Evolutionary conservation across 805 yeast genomes (phyloP), one percentile per base, ranked within the genome.

Genomic region (Saccharomycopsis javanensis): DNA sequence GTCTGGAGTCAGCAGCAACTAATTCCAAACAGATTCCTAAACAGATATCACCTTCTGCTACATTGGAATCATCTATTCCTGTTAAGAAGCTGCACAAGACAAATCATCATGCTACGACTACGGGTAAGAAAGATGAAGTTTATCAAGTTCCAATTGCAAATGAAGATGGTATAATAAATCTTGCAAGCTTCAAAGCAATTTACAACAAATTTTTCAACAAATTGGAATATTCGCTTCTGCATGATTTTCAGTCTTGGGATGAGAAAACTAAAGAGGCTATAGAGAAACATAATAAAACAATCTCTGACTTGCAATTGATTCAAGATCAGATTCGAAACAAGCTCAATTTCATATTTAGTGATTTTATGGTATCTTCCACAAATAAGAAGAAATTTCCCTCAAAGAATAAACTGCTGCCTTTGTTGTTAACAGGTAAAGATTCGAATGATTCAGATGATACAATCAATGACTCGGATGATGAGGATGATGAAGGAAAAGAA

Each of bases 371-470:
- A 20, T 42, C 25, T 42, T 42, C 48, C 25, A 42, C 48, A 42
- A 16, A 42, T 2, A 42, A 42, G 28, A 42, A 42, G 13, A 42
- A 42, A 20, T 20, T n/a, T 18, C 13, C 7, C 27, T 13, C 48
- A 10, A 42, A 42, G 23, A n/a, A 42, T 20, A 42, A 18, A 7
- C 48, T 18, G 28, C 48, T 18, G 48, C 48, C 23, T 27, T 20
- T 42, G 11, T 20, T 42, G n/a, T 3, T 31, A 31, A 20, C 23
- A 20, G 48, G 48, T 8, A 42, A 42, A 23, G 48, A 42, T 42
- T 42, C 48, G 23, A 42, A 15, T 42, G 48, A 42, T 20, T 42
- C 48, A 42, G 48, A 42, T 42, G 48, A 42, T 20, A 42, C 48
- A 7, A 42, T 42, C 15, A 42, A 42, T 20, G 48, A 42, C 5